Conservation (phyloP, 1,284 basidiomycete species). For the Rhodotorula glutinis region DNA sequence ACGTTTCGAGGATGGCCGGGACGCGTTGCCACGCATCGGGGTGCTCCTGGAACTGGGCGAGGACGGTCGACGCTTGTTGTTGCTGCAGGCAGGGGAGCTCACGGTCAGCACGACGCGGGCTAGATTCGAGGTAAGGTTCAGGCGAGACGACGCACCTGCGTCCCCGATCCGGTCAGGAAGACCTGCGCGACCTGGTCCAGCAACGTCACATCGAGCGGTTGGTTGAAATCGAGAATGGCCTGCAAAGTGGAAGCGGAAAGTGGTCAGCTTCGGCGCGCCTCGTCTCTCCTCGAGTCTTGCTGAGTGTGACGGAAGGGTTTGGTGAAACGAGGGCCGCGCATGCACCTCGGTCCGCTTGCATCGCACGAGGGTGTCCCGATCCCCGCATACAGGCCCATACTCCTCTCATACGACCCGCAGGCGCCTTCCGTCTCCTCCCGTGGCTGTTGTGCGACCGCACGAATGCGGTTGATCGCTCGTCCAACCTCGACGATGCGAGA, state of each 20-base stretch:
- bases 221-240: constrained; percentile 80
- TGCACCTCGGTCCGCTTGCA: too few species aligned
- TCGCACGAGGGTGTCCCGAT: too few species aligned
- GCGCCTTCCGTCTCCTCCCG: not conserved
- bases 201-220: constrained; percentile 76
- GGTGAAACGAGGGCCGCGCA: too few species aligned
- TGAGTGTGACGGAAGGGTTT: too few species aligned
- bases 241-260: constrained; percentile 45
- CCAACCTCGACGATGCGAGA: not conserved
- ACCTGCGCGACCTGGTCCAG: constrained; percentile 81
- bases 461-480: not conserved
- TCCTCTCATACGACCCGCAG: too few species aligned
- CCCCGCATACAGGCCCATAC: too few species aligned
- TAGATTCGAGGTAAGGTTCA: too few species aligned
- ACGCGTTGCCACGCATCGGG: constrained; percentile 99
- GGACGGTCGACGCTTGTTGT: constrained; percentile 53
- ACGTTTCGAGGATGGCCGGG: constrained; percentile 85
- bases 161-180: constrained; percentile 73
- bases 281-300: too few species aligned
- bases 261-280: not conserved
- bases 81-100: constrained; percentile 6
- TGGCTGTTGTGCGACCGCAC: not conserved
- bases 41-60: constrained; percentile 94
- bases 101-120: not conserved
- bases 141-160: constrained; percentile 70